A percentile compares a stretch with the other conserved stretches of the same genome.
These are phyloP conservation scores for Discostella stelligeroides DNA, from an alignment of 108 stramenopile genomes.

Conservation along the genomic window DNA sequence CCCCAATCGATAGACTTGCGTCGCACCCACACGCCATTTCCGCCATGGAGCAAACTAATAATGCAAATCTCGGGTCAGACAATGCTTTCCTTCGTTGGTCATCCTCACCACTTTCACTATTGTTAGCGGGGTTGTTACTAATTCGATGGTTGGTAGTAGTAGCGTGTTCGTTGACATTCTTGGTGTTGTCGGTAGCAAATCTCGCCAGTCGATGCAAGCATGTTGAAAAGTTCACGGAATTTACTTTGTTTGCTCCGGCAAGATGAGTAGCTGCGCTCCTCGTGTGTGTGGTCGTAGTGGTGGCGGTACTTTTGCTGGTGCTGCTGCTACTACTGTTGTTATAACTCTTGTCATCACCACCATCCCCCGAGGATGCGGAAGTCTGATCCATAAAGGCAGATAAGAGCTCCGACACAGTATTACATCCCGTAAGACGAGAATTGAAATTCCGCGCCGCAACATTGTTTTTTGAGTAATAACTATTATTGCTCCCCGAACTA, in stretches of 20 bases:
- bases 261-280: slow-evolving; percentile 36
- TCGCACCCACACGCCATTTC: slow-evolving; percentile 57
- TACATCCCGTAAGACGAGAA: slow-evolving; percentile 30
- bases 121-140: neutral
- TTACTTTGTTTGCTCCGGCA: slow-evolving; percentile 60
- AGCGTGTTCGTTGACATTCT: too few relatives aligned
- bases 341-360: neutral
- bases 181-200: slow-evolving; percentile 28
- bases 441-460: slow-evolving; percentile 31
- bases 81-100: slow-evolving; percentile 51
- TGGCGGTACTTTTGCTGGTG: neutral
- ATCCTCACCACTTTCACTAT: slow-evolving; percentile 35
- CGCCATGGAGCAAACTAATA: slow-evolving; percentile 66
- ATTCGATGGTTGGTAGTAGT: slow-evolving; percentile 2
- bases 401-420: slow-evolving; percentile 25
- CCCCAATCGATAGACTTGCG: slow-evolving; percentile 15
- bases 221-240: slow-evolving; percentile 83
- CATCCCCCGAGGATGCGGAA: neutral
- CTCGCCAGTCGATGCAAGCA: slow-evolving; percentile 73
- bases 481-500: too few relatives aligned
- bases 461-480: too few relatives aligned
- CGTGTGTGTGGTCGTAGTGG: neutral
- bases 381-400: slow-evolving; percentile 42
- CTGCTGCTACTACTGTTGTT: neutral
- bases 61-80: slow-evolving; percentile 78